Percentiles rank a stretch among this genome's conserved stretches.
These are phyloP conservation scores for Dittrichia graveolens DNA, from an alignment of 129 eudicot genomes.

Conservation along the genomic window DNA sequence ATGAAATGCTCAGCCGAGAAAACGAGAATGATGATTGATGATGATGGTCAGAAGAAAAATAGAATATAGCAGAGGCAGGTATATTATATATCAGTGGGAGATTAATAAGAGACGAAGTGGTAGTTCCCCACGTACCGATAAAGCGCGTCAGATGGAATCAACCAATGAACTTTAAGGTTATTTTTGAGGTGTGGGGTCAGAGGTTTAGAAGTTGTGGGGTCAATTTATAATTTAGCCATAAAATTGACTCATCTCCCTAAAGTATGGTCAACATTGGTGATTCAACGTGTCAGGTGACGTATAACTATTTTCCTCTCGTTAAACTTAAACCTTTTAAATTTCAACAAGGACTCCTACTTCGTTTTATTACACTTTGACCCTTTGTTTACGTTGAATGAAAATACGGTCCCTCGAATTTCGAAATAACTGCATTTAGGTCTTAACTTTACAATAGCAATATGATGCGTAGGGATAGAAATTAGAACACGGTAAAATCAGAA, in stretches of 20 bases:
- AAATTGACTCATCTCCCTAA: conserved; percentile 26
- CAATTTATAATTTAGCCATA: conserved; percentile 25
- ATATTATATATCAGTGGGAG: conserved; percentile 7
- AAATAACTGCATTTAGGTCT: not conserved
- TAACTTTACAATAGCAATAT: too few species aligned
- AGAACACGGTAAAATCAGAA: too few species aligned
- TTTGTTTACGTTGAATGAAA: not conserved
- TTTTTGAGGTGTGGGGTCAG: conserved; percentile 28
- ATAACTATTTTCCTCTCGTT: not conserved
- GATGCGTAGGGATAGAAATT: too few species aligned
- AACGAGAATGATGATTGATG: conserved; percentile 2
- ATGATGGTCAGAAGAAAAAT: conserved; percentile 38
- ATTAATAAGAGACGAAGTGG: conserved; percentile 26
- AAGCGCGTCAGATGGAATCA: conserved; percentile 43
- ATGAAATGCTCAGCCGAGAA: conserved; percentile 37
- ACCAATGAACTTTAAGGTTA: conserved; percentile 45
- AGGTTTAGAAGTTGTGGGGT: conserved; percentile 35
- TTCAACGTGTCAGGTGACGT: conserved; percentile 46
- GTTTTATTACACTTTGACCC: conserved; percentile 10
- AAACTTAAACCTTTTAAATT: not conserved
- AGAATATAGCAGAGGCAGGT: conserved; percentile 26
- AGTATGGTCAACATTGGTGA: conserved; percentile 47
- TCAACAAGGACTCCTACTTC: conserved; percentile 10
- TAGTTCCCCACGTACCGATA: conserved; percentile 46
- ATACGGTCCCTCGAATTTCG: not conserved